Base-by-base conservation (phyloP, 805 yeast species). In the Maudiozyma barnettii region DNA sequence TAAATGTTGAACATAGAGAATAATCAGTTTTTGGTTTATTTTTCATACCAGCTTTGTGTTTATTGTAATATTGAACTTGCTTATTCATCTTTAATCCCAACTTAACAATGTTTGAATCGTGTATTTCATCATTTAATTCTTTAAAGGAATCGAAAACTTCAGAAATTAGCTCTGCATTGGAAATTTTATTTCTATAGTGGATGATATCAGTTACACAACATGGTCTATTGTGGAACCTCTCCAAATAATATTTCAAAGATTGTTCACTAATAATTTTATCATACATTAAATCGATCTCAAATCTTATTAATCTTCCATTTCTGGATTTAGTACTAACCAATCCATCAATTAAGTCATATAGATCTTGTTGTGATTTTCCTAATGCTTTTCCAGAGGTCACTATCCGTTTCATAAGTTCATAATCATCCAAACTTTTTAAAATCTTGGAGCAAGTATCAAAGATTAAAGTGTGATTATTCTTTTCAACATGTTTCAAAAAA, bases 341-440 rank as follows among this genome's bases (percentile, higher is more conserved):
- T 2, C 31, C 13, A 1, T 51, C 29, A 13, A 76, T 60, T n/a
- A 67, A 52, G 2, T 53, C 39, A 1, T 51, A 13, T 1, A 75
- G 61, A 2, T 68, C 72, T 10, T 64, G 64, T 2, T 46, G 63
- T 2, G 89, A 67, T 41, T 69, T 65, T 19, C 78, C 71, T 44
- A 76, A 63, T 16, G 70, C 66, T 53, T 79, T 76, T 86, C 95
- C 87, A 36, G 88, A 78, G 48, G 77, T 76, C 5, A 61, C 52
- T 13, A 61, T 45, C 4, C 48, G 44, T 42, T 48, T 53, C 23
- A 63, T 44, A n/a, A 60, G 22, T 16, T 57, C 62, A 71, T 78
- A 90, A 61, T 89, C 95, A 61, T 90, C 88, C 46, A 84, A 74
- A 9, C 70, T 61, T 21, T 73, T 66, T 31, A 88, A 60, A 14